Conservation (phyloP, 176 grass and related monocot genomes). For the sorghum (Sorghum bicolor) region DNA sequence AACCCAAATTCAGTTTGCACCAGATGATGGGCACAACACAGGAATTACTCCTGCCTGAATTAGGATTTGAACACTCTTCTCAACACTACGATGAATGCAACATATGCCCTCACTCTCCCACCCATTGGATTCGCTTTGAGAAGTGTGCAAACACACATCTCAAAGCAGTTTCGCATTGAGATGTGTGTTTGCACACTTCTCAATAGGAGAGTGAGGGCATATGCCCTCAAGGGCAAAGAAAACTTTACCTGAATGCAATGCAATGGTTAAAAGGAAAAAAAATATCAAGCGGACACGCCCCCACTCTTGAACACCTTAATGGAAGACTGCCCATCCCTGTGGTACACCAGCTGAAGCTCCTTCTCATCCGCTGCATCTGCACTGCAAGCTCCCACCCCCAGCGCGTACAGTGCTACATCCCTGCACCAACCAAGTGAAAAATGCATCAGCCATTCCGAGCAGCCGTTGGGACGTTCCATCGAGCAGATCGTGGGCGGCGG, state of each 20-base stretch:
- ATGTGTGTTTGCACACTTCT: too few species aligned
- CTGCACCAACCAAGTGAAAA: conserved; percentile 14
- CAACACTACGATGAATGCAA: too few species aligned
- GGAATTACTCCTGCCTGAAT: too few species aligned
- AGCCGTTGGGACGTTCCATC: background rate
- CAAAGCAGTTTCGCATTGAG: too few species aligned
- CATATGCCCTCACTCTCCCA: too few species aligned
- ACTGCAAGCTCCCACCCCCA: background rate
- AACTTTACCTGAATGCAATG: background rate
- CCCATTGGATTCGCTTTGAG: too few species aligned
- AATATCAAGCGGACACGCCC: background rate
- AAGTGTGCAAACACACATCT: too few species aligned
- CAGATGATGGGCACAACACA: too few species aligned
- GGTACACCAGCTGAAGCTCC: conserved; percentile 25
- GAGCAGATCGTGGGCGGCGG: background rate
- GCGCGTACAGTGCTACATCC: background rate
- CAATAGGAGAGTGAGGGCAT: too few species aligned
- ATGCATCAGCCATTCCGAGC: background rate
- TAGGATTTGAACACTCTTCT: too few species aligned
- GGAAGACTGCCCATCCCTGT: background rate
- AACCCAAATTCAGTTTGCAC: background rate
- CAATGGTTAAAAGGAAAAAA: background rate
- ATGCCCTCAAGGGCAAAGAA: too few species aligned
- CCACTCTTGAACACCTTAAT: background rate
- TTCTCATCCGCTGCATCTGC: background rate